Evolutionary conservation across 441 rosid genomes (phyloP).

Genomic region (Croton laevigatus): DNA sequence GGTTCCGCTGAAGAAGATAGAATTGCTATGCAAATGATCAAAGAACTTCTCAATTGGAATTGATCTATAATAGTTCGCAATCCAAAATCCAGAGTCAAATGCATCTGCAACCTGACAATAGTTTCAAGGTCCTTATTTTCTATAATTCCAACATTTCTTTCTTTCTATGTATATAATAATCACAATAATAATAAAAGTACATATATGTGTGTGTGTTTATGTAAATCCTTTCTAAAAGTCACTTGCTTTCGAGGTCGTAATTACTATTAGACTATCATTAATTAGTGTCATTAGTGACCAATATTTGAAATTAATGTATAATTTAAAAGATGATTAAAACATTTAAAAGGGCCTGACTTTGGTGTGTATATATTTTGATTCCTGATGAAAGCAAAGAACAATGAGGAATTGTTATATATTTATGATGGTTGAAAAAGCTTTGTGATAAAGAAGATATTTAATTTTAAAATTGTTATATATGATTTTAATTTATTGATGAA

Average conservation of each 20-base stretch:
- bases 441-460: neutral
- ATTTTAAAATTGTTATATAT: neutral
- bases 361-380: neutral
- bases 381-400: neutral
- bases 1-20: slow-evolving; percentile 48
- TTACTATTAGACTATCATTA: neutral
- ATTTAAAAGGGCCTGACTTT: too few species aligned
- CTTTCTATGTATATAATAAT: too few species aligned
- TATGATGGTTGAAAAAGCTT: neutral
- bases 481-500: neutral
- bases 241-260: neutral
- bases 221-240: neutral
- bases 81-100: too few species aligned
- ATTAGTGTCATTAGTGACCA: too few species aligned
- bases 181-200: too few species aligned
- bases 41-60: slow-evolving; percentile 65
- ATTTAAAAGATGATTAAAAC: too few species aligned
- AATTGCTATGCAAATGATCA: slow-evolving; percentile 74
- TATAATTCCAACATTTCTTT: too few species aligned
- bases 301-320: too few species aligned
- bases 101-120: too few species aligned
- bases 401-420: neutral
- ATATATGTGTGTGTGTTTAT: neutral
- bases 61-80: too few species aligned
- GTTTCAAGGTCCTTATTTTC: too few species aligned